Evolutionary conservation across 306 rosid species (phyloP).

Genomic region (Citrullus amarus): DNA sequence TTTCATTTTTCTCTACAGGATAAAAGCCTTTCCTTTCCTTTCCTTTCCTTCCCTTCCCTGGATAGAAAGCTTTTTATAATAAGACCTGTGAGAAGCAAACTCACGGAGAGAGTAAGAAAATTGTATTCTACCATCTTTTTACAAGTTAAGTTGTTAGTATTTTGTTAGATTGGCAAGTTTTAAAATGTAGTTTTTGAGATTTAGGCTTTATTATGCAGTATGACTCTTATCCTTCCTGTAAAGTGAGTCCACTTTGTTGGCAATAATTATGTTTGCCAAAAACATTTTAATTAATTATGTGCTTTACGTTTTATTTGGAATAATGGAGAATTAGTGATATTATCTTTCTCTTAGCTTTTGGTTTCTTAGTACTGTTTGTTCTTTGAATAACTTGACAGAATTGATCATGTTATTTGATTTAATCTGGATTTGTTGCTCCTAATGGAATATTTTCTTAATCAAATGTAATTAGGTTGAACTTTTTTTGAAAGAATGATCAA

Average conservation of each 20-base stretch:
- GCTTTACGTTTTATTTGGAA: neutral
- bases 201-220: neutral
- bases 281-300: neutral
- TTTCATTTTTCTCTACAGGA: neutral
- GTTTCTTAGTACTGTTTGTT: neutral
- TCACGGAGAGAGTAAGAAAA: conserved; percentile 8
- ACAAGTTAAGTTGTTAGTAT: neutral
- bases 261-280: neutral
- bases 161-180: neutral
- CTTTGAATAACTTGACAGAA: neutral
- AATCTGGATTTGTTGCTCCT: no score
- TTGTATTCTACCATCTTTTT: conserved; percentile 5
- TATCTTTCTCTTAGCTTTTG: neutral
- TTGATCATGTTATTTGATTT: neutral
- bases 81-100: conserved; percentile 11
- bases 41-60: neutral
- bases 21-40: neutral
- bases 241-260: neutral
- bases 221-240: conserved; percentile 1
- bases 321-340: neutral
- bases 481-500: no score
- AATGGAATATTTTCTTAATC: no score
- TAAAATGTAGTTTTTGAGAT: neutral
- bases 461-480: no score
- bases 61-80: neutral